These are phyloP conservation scores for Trichosporon sp. DNA, from an alignment of 1,284 basidiomycete genomes.

Conservation along the genomic window DNA sequence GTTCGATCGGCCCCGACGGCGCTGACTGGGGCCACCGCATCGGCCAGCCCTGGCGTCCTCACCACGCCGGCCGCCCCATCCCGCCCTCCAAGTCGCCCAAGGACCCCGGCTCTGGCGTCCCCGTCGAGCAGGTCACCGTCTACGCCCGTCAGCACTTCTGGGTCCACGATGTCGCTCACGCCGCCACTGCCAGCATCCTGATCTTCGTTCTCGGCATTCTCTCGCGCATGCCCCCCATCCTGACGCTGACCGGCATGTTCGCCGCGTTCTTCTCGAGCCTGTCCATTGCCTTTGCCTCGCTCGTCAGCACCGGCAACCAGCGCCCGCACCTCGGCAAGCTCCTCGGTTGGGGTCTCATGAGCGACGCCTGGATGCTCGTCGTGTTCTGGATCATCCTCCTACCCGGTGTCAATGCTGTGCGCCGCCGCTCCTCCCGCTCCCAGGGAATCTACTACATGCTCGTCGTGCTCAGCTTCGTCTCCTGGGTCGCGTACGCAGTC, in stretches of 20 bases:
- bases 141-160: conserved; percentile 44
- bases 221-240: conserved; percentile 43
- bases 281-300: conserved; percentile 3
- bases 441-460: conserved; percentile 48
- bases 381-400: conserved; percentile 46
- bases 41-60: background rate
- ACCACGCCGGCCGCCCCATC: conserved; percentile 16
- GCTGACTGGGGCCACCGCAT: background rate
- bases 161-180: conserved; percentile 34
- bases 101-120: conserved; percentile 14
- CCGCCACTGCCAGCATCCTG: conserved; percentile 48
- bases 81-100: background rate
- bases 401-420: conserved; percentile 44
- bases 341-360: conserved; percentile 41
- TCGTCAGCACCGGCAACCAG: conserved; percentile 11
- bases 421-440: conserved; percentile 40
- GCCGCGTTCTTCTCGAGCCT: conserved; percentile 42
- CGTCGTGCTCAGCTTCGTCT: conserved; percentile 38
- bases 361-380: conserved; percentile 33
- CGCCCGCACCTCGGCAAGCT: conserved; percentile 17
- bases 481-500: conserved; percentile 51
- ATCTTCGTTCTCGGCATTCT: conserved; percentile 44
- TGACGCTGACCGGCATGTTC: conserved; percentile 38
- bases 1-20: conserved; percentile 21
- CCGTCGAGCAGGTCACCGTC: conserved; percentile 22